phyloP scores from a whole-genome alignment of 2,329 filamentous ascomycete species.

The Tolypocladium tundrense region DNA sequence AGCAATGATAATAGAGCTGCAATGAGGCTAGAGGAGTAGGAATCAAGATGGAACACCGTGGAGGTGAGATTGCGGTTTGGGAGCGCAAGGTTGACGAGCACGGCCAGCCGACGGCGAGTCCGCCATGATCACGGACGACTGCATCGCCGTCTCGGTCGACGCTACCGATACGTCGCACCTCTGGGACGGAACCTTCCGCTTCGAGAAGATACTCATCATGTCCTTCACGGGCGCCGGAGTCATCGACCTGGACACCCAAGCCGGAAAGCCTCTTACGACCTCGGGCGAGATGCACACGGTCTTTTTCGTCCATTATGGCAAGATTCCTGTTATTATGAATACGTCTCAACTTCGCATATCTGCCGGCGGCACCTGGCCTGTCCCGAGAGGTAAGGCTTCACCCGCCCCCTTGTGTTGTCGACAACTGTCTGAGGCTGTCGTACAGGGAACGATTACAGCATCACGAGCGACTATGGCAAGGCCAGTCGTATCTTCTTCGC shows the following conservation, averaged over 20 bases:
- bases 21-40: constrained; percentile 57
- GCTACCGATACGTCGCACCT: constrained; percentile 50
- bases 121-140: constrained; percentile 41
- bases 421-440: constrained; percentile 2
- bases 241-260: constrained; percentile 74
- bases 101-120: constrained; percentile 45
- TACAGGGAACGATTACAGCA: constrained; percentile 85
- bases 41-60: constrained; percentile 52
- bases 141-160: constrained; percentile 44
- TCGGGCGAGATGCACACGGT: constrained; percentile 93
- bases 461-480: constrained; percentile 65
- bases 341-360: constrained; percentile 70
- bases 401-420: background rate
- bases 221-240: constrained; percentile 85
- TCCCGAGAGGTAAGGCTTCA: constrained; percentile 74
- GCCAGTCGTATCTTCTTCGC: constrained; percentile 82
- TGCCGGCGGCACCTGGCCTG: constrained; percentile 85
- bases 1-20: constrained; percentile 22
- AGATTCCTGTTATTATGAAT: constrained; percentile 69
- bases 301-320: constrained; percentile 81
- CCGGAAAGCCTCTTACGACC: constrained; percentile 84
- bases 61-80: constrained; percentile 55
- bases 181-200: constrained; percentile 64
- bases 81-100: constrained; percentile 44
- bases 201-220: constrained; percentile 75